phyloP scores from a whole-genome alignment of 2,329 filamentous ascomycete species.

The Penicillium glabrum region DNA sequence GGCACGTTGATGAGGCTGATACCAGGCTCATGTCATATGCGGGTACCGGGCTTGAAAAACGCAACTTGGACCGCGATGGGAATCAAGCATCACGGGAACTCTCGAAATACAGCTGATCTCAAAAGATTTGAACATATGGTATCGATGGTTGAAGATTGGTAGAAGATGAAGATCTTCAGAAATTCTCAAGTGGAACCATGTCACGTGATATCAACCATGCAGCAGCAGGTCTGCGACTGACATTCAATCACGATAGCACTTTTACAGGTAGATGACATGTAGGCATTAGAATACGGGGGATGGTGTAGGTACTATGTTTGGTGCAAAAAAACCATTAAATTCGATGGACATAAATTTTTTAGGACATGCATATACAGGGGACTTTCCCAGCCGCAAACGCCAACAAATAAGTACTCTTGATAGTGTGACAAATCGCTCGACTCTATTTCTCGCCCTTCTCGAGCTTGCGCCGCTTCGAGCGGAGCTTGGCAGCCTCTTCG shows the following conservation, averaged over 20 bases:
- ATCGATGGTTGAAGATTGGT: not conserved
- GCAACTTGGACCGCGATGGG: not conserved
- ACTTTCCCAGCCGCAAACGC: constrained; percentile 26
- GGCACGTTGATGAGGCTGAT: not conserved
- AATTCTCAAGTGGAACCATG: constrained; percentile 8
- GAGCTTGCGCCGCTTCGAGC: constrained; percentile 85
- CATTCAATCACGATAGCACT: not conserved
- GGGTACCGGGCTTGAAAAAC: not conserved
- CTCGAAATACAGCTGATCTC: not conserved
- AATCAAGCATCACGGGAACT: constrained; percentile 6
- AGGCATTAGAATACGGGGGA: not conserved
- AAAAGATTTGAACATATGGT: not conserved
- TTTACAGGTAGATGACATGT: not conserved
- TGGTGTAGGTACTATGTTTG: not conserved
- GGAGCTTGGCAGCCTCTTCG: constrained; percentile 80
- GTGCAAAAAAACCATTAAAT: constrained; percentile 11
- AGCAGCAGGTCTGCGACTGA: not conserved
- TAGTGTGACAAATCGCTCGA: constrained; percentile 10
- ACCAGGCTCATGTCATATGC: not conserved
- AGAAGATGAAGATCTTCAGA: constrained; percentile 4
- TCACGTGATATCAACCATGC: constrained; percentile 9
- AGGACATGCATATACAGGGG: constrained; percentile 28
- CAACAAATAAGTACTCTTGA: constrained; percentile 13
- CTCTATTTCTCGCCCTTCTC: constrained; percentile 57
- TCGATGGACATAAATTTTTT: constrained; percentile 22